A percentile compares a stretch with the other conserved stretches of the same genome.
phyloP scores from a whole-genome alignment of 2,329 filamentous ascomycete species.

The Pseudogymnoascus sp. region DNA sequence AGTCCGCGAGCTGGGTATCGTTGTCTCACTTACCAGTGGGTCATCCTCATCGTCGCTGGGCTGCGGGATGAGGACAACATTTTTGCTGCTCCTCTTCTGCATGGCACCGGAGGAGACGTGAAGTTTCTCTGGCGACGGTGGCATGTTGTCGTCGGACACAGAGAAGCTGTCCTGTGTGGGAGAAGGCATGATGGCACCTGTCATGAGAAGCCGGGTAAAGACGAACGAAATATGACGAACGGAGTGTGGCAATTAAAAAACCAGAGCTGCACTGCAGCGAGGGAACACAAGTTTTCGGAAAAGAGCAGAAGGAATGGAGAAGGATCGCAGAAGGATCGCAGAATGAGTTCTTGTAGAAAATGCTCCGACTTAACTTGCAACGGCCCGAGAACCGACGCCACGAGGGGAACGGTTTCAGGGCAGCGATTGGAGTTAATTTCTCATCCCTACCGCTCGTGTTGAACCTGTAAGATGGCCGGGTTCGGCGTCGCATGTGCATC shows the following conservation, averaged over 20 bases:
- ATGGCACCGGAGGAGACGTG: not conserved
- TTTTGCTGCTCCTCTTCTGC: slow-evolving; percentile 3
- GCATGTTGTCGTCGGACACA: not conserved
- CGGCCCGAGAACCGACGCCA: not conserved
- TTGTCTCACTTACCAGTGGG: slow-evolving; percentile 28
- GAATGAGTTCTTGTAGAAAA: not conserved
- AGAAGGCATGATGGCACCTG: not conserved
- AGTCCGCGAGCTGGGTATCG: not conserved
- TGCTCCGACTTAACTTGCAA: not conserved
- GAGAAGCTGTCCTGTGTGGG: not conserved
- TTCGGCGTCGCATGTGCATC: not conserved
- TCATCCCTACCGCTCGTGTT: not conserved
- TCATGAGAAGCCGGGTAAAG: not conserved
- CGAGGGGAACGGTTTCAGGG: not conserved
- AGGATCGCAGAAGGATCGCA: not conserved
- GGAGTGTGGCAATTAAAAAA: not conserved
- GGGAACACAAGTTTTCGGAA: not conserved
- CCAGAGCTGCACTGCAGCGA: not conserved
- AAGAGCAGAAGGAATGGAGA: not conserved
- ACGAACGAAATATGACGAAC: not conserved
- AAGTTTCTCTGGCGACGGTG: slow-evolving; percentile 4
- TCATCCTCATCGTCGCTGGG: slow-evolving; percentile 40
- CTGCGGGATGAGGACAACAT: slow-evolving; percentile 36
- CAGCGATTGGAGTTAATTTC: not conserved
- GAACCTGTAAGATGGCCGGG: not conserved